Evolutionary conservation across 176 grass and related monocot genomes (phyloP), one percentile per base, ranked within the genome.

Genomic region (Cenchrus americanus): DNA sequence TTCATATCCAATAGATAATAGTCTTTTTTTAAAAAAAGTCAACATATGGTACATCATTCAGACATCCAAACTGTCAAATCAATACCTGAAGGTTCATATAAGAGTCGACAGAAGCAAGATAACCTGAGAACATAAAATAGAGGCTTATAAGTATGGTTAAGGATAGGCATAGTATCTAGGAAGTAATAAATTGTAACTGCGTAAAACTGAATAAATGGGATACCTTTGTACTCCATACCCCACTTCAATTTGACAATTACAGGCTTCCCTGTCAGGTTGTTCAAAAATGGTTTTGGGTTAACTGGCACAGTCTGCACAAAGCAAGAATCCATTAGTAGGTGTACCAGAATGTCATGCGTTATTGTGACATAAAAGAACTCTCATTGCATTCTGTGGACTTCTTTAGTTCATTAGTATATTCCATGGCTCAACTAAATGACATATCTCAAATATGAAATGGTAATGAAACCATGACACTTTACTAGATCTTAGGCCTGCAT

Each of bases 181-280:
- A 67, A 81, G 48, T 14, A 76, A 57, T 14, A 80, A 57, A 79
- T 8, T 12, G 58, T 22, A 21, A 37, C 5, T 18, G 41, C 19
- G 62, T 1, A 71, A 75, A 79, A 57, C 47, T 32, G 26, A 65
- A 53, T 14, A 17, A 14, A 65, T 11, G 74, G 59, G 50, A 32
- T 54, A 98, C 95, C 96, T 95, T 95, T 98, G 73, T 98, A 95
- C 69, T 98, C 96, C 96, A 98, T 98, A 58, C 96, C 96, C 96
- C 96, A 95, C 80, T 98, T 98, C 46, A 95, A 76, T 82, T 98
- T 98, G 52, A 98, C 93, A 82, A 95, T 93, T 53, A 93, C 96
- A 84, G 85, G 83, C 85, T 93, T 98, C 30, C 96, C 91, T 19
- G 93, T 95, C 71, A 98, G 70, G 58, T 93, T 98, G 89, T 91